A percentile compares a stretch with the other conserved stretches of the same genome.
phyloP scores from a whole-genome alignment of 2,329 filamentous ascomycete genomes.

The Helicocarpus griseus region DNA sequence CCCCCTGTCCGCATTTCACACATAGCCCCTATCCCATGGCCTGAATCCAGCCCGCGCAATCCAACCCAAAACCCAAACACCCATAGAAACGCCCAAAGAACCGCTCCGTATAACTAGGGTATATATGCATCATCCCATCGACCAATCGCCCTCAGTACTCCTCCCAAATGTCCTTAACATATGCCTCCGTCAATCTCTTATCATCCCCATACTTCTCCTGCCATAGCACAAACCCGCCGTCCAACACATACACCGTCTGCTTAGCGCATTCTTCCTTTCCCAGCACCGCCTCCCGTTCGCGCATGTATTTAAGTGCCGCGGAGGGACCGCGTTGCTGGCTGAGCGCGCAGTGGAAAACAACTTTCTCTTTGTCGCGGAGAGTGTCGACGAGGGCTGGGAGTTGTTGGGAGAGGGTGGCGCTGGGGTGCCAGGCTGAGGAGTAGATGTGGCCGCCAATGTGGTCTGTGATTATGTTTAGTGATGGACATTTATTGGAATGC shows the following conservation, averaged over 20 bases:
- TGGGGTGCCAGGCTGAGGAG: conserved; percentile 66
- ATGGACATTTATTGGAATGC: conserved; percentile 1
- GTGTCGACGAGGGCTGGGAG: conserved; percentile 75
- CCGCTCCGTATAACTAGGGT: neutral
- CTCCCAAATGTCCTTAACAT: conserved; percentile 75
- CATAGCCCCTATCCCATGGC: neutral
- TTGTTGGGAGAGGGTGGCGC: conserved; percentile 59
- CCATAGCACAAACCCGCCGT: conserved; percentile 80
- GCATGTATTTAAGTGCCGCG: conserved; percentile 65
- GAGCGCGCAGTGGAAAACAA: conserved; percentile 90
- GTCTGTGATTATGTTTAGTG: conserved; percentile 49
- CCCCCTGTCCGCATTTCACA: too few species aligned
- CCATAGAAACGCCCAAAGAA: neutral
- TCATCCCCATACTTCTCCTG: conserved; percentile 73
- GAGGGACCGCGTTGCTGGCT: conserved; percentile 83
- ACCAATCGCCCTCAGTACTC: conserved; percentile 29
- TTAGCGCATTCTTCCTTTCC: conserved; percentile 31
- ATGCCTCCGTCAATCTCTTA: conserved; percentile 70
- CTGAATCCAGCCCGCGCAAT: neutral
- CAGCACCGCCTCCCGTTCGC: conserved; percentile 49
- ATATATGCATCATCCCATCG: neutral
- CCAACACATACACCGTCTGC: conserved; percentile 73
- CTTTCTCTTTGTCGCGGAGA: conserved; percentile 65
- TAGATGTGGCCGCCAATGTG: conserved; percentile 85
- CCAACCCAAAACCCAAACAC: neutral